Evolutionary conservation across 768 basidiomycete genomes (phyloP).

Genomic region (Crucibulum laeve): DNA sequence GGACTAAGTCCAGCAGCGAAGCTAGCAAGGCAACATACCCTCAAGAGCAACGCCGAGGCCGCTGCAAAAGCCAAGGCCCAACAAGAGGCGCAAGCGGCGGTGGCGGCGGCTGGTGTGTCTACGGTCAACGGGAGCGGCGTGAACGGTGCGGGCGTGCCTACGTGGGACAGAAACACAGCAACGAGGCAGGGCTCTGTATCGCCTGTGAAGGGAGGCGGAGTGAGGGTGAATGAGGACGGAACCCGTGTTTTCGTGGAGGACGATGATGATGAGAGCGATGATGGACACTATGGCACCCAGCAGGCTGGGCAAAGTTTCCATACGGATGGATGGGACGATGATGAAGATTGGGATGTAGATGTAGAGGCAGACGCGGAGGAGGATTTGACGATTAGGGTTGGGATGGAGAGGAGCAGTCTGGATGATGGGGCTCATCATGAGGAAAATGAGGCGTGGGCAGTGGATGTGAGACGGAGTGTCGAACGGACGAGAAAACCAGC

Average conservation of each 20-base stretch:
- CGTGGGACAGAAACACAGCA: slow-evolving; percentile 84
- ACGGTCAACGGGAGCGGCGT: slow-evolving; percentile 15
- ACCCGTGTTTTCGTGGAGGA: slow-evolving; percentile 64
- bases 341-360: slow-evolving; percentile 73
- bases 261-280: slow-evolving; percentile 60
- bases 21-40: slow-evolving; percentile 85
- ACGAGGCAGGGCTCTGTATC: slow-evolving; percentile 46
- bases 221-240: slow-evolving; percentile 61
- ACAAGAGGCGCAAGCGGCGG: slow-evolving; percentile 45
- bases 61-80: slow-evolving; percentile 62
- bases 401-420: slow-evolving; percentile 43
- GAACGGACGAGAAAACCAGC: slow-evolving; percentile 63
- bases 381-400: slow-evolving; percentile 68
- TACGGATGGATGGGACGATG: slow-evolving; percentile 71
- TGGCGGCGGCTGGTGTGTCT: slow-evolving; percentile 25
- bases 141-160: slow-evolving; percentile 42
- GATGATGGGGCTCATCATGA: slow-evolving; percentile 47
- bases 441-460: slow-evolving; percentile 76
- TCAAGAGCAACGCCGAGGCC: slow-evolving; percentile 81
- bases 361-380: slow-evolving; percentile 58
- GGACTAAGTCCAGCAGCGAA: slow-evolving; percentile 89
- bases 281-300: slow-evolving; percentile 41
- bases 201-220: slow-evolving; percentile 35
- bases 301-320: slow-evolving; percentile 36
- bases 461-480: slow-evolving; percentile 64